Conservation (phyloP, 1,284 basidiomycete species). For the Puccinia novopanici region DNA sequence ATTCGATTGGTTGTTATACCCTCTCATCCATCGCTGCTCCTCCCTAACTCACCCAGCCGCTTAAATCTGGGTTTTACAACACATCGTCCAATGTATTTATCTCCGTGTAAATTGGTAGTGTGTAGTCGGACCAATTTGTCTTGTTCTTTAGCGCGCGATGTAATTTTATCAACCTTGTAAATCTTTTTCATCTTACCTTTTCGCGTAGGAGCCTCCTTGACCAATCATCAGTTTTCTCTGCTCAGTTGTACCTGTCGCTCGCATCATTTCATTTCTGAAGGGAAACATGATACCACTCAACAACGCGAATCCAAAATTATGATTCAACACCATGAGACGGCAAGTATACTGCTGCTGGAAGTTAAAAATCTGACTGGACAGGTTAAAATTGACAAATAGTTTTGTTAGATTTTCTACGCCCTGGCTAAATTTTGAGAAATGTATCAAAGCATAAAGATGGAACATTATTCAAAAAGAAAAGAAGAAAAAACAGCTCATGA, state of each 20-base stretch:
- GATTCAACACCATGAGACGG: too few relatives aligned
- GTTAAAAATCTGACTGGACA: too few relatives aligned
- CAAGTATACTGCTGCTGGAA: too few relatives aligned
- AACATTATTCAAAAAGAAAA: too few relatives aligned
- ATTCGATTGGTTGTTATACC: conserved; percentile 10
- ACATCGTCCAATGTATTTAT: neutral
- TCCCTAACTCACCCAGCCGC: neutral
- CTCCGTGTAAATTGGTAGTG: conserved; percentile 13
- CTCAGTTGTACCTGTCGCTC: neutral
- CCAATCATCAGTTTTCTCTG: neutral
- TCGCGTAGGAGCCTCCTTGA: neutral
- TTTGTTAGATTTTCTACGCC: too few relatives aligned
- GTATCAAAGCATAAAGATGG: too few relatives aligned
- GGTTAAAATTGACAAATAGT: too few relatives aligned
- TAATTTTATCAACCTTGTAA: conserved; percentile 27
- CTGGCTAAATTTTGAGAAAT: too few relatives aligned
- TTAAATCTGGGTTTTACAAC: neutral
- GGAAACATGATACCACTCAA: too few relatives aligned
- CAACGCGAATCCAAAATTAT: too few relatives aligned
- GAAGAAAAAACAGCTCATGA: too few relatives aligned
- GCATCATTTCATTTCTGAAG: neutral
- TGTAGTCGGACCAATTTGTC: neutral
- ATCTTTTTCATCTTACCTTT: neutral
- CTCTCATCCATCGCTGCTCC: neutral
- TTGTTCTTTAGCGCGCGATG: neutral